Evolutionary conservation across 192 early-diverging fungal species (phyloP).

Genomic region (Rhizophagus clarus): DNA sequence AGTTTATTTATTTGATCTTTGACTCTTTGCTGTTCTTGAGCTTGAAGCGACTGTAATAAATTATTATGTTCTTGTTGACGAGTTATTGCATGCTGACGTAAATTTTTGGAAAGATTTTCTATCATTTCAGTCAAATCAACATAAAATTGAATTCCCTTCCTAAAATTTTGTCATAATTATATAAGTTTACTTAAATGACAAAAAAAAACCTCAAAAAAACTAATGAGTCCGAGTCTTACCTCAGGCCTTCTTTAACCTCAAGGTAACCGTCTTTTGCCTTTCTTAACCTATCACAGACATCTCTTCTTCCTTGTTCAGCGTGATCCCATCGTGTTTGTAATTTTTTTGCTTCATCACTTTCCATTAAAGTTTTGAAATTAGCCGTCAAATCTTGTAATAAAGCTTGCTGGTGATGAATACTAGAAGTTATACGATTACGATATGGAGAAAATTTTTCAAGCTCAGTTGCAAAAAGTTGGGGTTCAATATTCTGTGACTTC

Average conservation of each 20-base stretch:
- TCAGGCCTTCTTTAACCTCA: slow-evolving; percentile 59
- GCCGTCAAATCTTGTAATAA: slow-evolving; percentile 74
- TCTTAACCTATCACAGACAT: slow-evolving; percentile 64
- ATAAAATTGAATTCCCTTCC: slow-evolving; percentile 73
- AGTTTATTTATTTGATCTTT: slow-evolving; percentile 62
- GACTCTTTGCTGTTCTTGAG: slow-evolving; percentile 62
- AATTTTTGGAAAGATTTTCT: slow-evolving; percentile 54
- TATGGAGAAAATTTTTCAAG: slow-evolving; percentile 88
- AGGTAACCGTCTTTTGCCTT: slow-evolving; percentile 70
- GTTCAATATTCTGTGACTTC: slow-evolving; percentile 75
- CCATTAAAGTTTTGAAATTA: slow-evolving; percentile 76
- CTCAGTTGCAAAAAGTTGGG: slow-evolving; percentile 86
- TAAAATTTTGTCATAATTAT: slow-evolving; percentile 19
- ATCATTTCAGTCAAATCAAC: slow-evolving; percentile 60
- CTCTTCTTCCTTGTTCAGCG: slow-evolving; percentile 64
- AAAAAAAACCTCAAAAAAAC: not conserved
- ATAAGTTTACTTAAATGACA: not conserved
- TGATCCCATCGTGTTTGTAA: slow-evolving; percentile 71
- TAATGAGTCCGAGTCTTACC: not conserved
- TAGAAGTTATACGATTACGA: slow-evolving; percentile 71
- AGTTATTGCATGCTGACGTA: slow-evolving; percentile 57
- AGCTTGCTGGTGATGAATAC: slow-evolving; percentile 72
- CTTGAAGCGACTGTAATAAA: slow-evolving; percentile 55
- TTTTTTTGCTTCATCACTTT: slow-evolving; percentile 66
- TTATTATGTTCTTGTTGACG: slow-evolving; percentile 63